Evolutionary conservation across 1,284 basidiomycete species (phyloP), one percentile per base, ranked within the genome.

Genomic region (Inonotus obliquus): DNA sequence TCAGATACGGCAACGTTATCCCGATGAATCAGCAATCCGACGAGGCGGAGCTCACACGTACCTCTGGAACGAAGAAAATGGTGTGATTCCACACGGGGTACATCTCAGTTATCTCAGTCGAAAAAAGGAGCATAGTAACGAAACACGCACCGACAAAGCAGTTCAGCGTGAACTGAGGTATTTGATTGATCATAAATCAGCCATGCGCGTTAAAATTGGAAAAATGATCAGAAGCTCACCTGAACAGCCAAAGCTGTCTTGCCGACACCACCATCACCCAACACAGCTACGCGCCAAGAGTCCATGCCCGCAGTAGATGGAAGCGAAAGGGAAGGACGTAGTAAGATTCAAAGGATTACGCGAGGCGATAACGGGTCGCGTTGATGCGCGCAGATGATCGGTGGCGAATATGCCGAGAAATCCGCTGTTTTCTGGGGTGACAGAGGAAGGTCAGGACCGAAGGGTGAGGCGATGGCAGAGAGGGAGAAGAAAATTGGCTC

Each of bases 211-310:
- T 39, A 21, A n/a, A 44, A 21, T n/a, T n/a, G 1, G 17, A 44
- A 1, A 44, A 9, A n/a, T 7, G 17, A 44, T 44, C 41, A 9
- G 86, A 48, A 35, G 74, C 87, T 65, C 68, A 92, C 94, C 81
- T 96, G 94, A 55, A 98, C 94, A 66, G 95, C 96, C 71, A 98
- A 76, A 23, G 96, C 96, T 61, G 96, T 98, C 82, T 98, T 98
- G 67, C 96, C 96, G 38, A 98, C 96, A 78, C 96, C 96, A 77
- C 96, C 96, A 77, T 98, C 96, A 67, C 95, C 95, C 61, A 98
- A 83, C 67, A 98, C 94, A 67, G 95, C 94, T 70, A 98, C 86
- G 79, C 91, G 86, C 89, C 91, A 94, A 73, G 85, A 87, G 79
- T 92, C 90, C 90, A 92, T 92, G 74, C 80, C 77, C 82, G 67